A percentile compares a stretch with the other conserved stretches of the same genome.
These are phyloP conservation scores for Verticillium klebahnii DNA, from an alignment of 2,329 filamentous ascomycete genomes.

Conservation along the genomic window DNA sequence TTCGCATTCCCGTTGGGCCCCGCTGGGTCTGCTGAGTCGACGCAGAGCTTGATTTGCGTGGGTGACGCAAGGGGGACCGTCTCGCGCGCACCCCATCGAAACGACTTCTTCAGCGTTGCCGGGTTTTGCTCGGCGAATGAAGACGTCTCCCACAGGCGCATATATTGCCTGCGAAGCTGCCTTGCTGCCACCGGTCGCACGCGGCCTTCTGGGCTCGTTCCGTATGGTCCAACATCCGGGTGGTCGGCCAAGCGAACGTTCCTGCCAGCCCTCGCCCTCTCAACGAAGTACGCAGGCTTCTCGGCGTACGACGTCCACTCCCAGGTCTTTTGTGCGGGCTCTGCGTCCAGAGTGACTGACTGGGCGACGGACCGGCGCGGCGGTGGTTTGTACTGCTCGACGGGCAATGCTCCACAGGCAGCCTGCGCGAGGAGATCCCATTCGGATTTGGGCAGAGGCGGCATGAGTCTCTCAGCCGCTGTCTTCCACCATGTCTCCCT, in stretches of 20 bases:
- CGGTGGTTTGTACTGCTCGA: conserved; percentile 32
- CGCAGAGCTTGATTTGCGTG: neutral
- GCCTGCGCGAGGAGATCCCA: conserved; percentile 52
- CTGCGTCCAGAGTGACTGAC: too few relatives aligned
- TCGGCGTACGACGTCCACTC: conserved; percentile 39
- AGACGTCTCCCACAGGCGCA: conserved; percentile 37
- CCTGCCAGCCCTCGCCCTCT: conserved; percentile 28
- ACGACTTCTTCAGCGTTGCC: conserved; percentile 23
- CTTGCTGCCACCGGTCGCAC: conserved; percentile 29
- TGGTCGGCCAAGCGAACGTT: conserved; percentile 30
- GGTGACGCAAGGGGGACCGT: neutral
- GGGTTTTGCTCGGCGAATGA: conserved; percentile 33
- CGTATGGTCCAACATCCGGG: conserved; percentile 31
- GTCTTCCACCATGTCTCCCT: conserved; percentile 42
- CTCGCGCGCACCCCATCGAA: conserved; percentile 41
- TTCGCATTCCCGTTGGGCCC: neutral
- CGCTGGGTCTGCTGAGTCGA: neutral
- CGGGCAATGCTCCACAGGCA: conserved; percentile 32
- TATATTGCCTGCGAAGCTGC: conserved; percentile 44
- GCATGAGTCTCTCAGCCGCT: conserved; percentile 40
- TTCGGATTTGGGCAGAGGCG: conserved; percentile 49
- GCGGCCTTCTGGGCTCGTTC: conserved; percentile 14
- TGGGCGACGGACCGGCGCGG: conserved; percentile 25
- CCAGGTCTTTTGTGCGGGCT: conserved; percentile 19
- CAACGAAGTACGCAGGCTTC: conserved; percentile 30